Percentiles rank a stretch among this genome's conserved stretches.
Conservation (phyloP, 768 basidiomycete genomes). For the Mycena rebaudengoi region DNA sequence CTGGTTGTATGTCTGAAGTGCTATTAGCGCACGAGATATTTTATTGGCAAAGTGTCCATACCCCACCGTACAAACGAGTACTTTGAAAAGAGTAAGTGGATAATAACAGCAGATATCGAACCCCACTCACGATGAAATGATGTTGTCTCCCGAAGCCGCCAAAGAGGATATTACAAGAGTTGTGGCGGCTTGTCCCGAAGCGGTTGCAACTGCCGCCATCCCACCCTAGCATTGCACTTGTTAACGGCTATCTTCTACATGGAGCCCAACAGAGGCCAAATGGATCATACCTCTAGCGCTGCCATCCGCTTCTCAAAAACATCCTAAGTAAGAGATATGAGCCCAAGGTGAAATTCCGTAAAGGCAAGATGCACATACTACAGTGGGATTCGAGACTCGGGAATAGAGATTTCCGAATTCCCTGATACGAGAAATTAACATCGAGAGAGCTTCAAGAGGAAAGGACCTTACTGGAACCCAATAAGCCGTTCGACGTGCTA, state of each 20-base stretch:
- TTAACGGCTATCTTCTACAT: too few relatives aligned
- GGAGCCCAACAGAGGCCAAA: too few relatives aligned
- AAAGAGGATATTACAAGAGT: slow-evolving; percentile 66
- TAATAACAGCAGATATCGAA: neutral
- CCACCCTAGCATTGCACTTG: too few relatives aligned
- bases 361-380: slow-evolving; percentile 48
- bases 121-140: slow-evolving; percentile 59
- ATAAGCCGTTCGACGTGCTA: neutral
- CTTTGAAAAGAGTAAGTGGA: slow-evolving; percentile 33
- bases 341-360: neutral
- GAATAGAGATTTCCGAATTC: slow-evolving; percentile 61
- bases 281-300: too few relatives aligned
- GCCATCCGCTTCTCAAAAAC: too few relatives aligned
- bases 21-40: neutral
- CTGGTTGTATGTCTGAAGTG: slow-evolving; percentile 64
- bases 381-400: slow-evolving; percentile 64
- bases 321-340: slow-evolving; percentile 46
- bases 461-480: neutral
- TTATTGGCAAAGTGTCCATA: slow-evolving; percentile 24
- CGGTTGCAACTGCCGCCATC: slow-evolving; percentile 61
- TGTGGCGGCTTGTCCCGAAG: slow-evolving; percentile 71
- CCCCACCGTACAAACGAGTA: slow-evolving; percentile 65
- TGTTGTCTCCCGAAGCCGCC: slow-evolving; percentile 66
- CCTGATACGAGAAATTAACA: slow-evolving; percentile 25
- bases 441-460: neutral